Base-by-base conservation (phyloP, 176 grass and related monocot genomes). In the Cymbopogon citratus region DNA sequence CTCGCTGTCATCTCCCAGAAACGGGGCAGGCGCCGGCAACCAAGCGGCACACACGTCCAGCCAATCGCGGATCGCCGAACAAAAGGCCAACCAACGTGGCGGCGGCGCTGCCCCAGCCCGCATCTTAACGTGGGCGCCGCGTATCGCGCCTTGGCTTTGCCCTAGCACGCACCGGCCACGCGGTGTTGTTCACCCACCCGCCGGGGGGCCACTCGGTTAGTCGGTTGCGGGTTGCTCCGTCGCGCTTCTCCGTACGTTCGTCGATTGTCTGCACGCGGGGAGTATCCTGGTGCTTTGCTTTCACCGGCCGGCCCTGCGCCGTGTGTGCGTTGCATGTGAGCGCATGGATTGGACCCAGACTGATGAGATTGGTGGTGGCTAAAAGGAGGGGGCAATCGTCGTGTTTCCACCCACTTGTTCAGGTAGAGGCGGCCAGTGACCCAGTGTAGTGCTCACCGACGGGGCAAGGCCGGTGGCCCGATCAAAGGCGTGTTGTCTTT, bases 241-340 rank as follows among this genome's bases (percentile, higher is more conserved):
- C 34, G 73, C 72, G 76, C 63, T 81, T 87, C 73, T 4, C 52
- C 3, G 79, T 44, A 18, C 49, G 72, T 40, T 51, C 25, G 54
- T 56, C 24, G 66, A 25, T 15, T 66, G 73, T 72, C 45, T 49
- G 8, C 16, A 67, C 69, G 66, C 29, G 48, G 46, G 67, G 48
- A 40, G 38, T 40, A 40, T 31, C 27, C 34, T 14, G 3, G 11
- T 24, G 2, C 18, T 54, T 54, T 19, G 19, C 63, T 75, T 69
- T 68, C 8, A 61, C 63, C 46, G 4, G 39, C 27, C 60, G 7
- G 3, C 3, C 12, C 3, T 33, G 31, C 31, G 3, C 6, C 41
- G 71, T 76, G 40, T 70, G 52, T 62, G 85, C 79, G 72, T 16
- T 35, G 85, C 73, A 71, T 87, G 85, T 77, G 79, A 74, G 33